Percentiles rank a stretch among this genome's conserved stretches.
Evolutionary conservation across 2,329 filamentous ascomycete species (phyloP).

Genomic region (Chaetomium sp.): DNA sequence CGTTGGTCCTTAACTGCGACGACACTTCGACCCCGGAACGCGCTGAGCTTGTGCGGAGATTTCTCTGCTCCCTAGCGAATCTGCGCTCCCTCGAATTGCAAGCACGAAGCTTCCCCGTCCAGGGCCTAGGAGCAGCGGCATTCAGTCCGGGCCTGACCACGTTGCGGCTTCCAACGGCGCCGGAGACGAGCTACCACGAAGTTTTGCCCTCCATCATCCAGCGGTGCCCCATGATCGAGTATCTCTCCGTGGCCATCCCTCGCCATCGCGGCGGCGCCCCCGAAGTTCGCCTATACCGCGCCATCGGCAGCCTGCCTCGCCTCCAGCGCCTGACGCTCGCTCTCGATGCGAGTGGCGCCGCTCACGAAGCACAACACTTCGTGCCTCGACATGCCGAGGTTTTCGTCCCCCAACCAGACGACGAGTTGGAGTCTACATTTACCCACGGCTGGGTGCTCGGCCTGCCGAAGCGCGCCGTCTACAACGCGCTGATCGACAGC

Average conservation of each 20-base stretch:
- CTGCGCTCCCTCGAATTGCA: too few relatives aligned
- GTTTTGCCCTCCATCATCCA: neutral
- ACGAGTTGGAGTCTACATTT: neutral
- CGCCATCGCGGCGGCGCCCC: neutral
- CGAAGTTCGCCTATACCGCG: neutral
- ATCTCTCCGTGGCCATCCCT: neutral
- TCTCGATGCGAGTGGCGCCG: neutral
- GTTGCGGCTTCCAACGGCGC: too few relatives aligned
- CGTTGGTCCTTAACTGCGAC: neutral
- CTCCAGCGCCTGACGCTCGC: neutral
- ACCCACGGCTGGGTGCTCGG: neutral
- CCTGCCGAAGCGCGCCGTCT: neutral
- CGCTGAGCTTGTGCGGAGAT: too few relatives aligned
- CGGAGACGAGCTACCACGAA: too few relatives aligned
- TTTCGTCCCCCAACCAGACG: too few relatives aligned
- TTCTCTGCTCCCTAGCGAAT: too few relatives aligned
- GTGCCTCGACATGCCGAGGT: neutral
- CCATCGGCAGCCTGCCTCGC: neutral
- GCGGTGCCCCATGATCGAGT: constrained; percentile 1
- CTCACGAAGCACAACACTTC: neutral
- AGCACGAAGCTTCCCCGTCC: too few relatives aligned
- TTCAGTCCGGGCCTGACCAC: too few relatives aligned
- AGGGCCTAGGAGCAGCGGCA: too few relatives aligned
- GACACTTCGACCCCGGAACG: neutral
- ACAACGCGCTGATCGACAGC: neutral